Conservation (phyloP, 768 basidiomycete genomes). For the Sporobolomyces roseus region DNA sequence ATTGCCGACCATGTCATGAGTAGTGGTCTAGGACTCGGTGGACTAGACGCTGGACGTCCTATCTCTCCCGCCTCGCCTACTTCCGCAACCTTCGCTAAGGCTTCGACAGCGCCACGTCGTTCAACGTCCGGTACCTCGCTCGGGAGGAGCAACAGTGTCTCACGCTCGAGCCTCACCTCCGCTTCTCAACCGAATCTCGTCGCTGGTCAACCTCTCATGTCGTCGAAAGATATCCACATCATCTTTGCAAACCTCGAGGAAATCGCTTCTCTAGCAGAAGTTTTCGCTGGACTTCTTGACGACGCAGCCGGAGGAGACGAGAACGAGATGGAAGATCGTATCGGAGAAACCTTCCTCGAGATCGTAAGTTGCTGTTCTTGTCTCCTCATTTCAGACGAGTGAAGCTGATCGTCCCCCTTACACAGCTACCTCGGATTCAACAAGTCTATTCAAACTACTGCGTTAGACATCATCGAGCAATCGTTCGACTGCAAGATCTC, state of each 20-base stretch:
- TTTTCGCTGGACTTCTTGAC: conserved; percentile 38
- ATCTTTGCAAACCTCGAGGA: conserved; percentile 45
- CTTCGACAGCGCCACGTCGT: too few species aligned
- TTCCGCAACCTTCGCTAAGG: too few species aligned
- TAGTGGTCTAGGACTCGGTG: conserved; percentile 32
- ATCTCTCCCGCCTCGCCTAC: background rate
- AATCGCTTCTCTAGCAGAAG: conserved; percentile 40
- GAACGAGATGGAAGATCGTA: conserved; percentile 13
- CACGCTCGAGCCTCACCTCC: background rate
- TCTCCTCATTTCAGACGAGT: background rate
- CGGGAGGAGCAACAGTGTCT: background rate
- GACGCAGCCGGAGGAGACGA: conserved; percentile 8
- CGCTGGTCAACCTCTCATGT: conserved; percentile 33
- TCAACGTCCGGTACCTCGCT: background rate
- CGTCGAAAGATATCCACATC: conserved; percentile 30
- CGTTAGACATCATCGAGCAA: conserved; percentile 53
- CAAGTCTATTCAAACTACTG: conserved; percentile 44
- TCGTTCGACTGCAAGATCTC: conserved; percentile 62
- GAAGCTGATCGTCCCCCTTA: background rate
- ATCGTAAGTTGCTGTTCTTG: conserved; percentile 33
- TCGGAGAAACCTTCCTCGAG: conserved; percentile 43
- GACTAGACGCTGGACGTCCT: too few species aligned
- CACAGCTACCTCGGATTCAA: conserved; percentile 42
- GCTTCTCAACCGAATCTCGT: conserved; percentile 5
- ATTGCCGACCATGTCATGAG: conserved; percentile 41